These are phyloP conservation scores for Dentiscutata heterogama DNA, from an alignment of 371 early-diverging fungal species.

Conservation along the genomic window DNA sequence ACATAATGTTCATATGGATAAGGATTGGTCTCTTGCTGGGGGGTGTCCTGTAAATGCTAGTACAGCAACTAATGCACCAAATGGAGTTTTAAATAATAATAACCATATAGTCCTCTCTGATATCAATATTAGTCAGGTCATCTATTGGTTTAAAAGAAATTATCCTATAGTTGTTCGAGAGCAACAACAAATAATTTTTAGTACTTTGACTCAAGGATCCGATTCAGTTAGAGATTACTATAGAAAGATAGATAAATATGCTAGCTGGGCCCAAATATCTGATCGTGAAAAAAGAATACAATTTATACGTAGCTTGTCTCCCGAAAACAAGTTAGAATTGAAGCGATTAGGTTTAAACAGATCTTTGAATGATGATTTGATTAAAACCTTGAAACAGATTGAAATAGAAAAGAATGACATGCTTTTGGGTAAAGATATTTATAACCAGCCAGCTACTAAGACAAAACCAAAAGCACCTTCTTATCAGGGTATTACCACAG, in stretches of 20 bases:
- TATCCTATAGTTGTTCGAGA: constrained; percentile 26
- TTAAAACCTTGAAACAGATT: neutral
- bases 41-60: neutral
- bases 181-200: constrained; percentile 7
- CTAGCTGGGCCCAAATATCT: too few relatives aligned
- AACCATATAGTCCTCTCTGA: neutral
- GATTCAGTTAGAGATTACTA: too few relatives aligned
- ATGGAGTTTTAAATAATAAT: constrained; percentile 15
- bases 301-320: too few relatives aligned
- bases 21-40: constrained; percentile 1
- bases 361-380: neutral
- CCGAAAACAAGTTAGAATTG: too few relatives aligned
- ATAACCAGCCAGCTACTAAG: constrained; percentile 3
- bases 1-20: constrained; percentile 9
- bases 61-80: neutral
- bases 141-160: constrained; percentile 38
- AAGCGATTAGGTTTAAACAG: neutral
- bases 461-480: neutral
- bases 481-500: constrained; percentile 1
- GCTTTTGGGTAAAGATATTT: neutral
- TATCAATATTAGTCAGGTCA: constrained; percentile 20
- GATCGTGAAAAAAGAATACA: too few relatives aligned
- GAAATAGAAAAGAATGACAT: neutral
- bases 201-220: neutral
- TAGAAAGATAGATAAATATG: too few relatives aligned